These are phyloP conservation scores for Rickenella mellea DNA, from an alignment of 768 basidiomycete genomes.

Conservation along the genomic window DNA sequence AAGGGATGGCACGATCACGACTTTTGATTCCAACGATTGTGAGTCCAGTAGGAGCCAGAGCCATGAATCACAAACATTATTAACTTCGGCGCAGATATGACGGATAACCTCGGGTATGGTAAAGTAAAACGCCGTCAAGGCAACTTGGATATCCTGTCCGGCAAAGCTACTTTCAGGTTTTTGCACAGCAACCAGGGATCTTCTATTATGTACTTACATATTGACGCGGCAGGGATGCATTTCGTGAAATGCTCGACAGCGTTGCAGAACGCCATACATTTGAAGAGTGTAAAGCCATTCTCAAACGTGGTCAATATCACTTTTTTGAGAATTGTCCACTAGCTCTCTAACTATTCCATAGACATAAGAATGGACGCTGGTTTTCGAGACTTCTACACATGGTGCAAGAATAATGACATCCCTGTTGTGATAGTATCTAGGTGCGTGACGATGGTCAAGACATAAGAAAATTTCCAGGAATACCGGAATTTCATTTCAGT, in stretches of 20 bases:
- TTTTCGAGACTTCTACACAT: constrained; percentile 80
- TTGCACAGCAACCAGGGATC: constrained; percentile 6
- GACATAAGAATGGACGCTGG: constrained; percentile 83
- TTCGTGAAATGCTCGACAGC: constrained; percentile 78
- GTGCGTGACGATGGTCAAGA: constrained; percentile 28
- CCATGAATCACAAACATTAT: not conserved
- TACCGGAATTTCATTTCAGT: constrained; percentile 25
- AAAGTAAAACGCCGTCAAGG: constrained; percentile 59
- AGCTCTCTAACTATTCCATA: constrained; percentile 20
- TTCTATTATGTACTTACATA: not conserved
- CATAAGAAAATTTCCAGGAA: not conserved
- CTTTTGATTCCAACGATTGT: constrained; percentile 90
- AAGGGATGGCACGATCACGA: constrained; percentile 93
- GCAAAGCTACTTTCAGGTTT: constrained; percentile 62
- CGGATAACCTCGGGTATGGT: constrained; percentile 87
- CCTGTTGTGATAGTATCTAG: constrained; percentile 93
- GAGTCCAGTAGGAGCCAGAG: constrained; percentile 14
- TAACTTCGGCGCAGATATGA: constrained; percentile 46
- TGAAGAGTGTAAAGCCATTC: constrained; percentile 73
- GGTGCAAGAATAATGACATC: constrained; percentile 71
- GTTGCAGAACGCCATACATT: constrained; percentile 72
- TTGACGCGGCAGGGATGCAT: constrained; percentile 59
- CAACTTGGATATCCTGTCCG: constrained; percentile 65
- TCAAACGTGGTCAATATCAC: constrained; percentile 49
- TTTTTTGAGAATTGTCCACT: not conserved